Evolutionary conservation across 78 protist species (phyloP).

Genomic region (Protostelium mycophagum): DNA sequence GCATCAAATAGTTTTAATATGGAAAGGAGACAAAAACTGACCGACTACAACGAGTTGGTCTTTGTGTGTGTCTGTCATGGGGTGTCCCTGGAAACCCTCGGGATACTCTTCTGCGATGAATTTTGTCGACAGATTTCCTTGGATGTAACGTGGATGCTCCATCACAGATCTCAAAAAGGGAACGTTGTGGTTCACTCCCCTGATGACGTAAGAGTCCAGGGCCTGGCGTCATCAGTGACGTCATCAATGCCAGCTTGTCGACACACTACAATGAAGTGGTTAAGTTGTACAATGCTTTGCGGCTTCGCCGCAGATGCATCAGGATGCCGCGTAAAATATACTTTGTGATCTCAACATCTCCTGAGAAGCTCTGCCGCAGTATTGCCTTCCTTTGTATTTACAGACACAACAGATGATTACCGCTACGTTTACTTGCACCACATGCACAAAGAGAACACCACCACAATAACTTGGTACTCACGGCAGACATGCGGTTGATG

Average conservation of each 20-base stretch:
- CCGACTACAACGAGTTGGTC: conserved; percentile 24
- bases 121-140: conserved; percentile 80
- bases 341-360: too few relatives aligned
- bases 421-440: not conserved
- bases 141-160: conserved; percentile 66
- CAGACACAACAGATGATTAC: too few relatives aligned
- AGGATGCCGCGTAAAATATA: not conserved
- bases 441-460: not conserved
- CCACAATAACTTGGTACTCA: not conserved
- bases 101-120: conserved; percentile 86
- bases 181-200: conserved; percentile 88
- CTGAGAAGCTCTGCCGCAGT: too few relatives aligned
- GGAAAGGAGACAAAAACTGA: too few relatives aligned
- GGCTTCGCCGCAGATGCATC: not conserved
- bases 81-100: conserved; percentile 81
- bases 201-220: conserved; percentile 85
- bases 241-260: conserved; percentile 23
- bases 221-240: conserved; percentile 23
- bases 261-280: not conserved
- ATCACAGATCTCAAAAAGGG: conserved; percentile 80
- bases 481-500: conserved; percentile 12
- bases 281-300: not conserved
- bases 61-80: conserved; percentile 38
- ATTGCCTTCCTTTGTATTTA: too few relatives aligned
- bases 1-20: too few relatives aligned